Conservation (phyloP, 106 monocot species). For the Alisma plantagoaquatica region DNA sequence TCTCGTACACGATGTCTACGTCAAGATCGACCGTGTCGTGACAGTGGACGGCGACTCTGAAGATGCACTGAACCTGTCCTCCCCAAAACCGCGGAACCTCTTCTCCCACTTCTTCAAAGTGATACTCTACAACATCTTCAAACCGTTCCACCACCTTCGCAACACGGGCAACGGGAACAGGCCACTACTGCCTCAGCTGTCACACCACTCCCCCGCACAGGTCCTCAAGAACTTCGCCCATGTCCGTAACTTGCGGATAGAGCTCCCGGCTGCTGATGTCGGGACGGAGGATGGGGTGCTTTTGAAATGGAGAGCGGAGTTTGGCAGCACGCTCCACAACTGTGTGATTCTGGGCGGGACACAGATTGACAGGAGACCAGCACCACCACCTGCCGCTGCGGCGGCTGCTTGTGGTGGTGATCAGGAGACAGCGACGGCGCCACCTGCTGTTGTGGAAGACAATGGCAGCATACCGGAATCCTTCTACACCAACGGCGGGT, state of each 20-base stretch:
- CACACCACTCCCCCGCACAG: constrained; percentile 70
- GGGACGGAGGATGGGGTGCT: constrained; percentile 73
- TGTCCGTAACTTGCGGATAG: constrained; percentile 44
- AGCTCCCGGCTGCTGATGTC: constrained; percentile 79
- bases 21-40: constrained; percentile 77
- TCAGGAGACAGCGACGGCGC: constrained; percentile 10
- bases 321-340: constrained; percentile 76
- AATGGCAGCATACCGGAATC: constrained; percentile 84
- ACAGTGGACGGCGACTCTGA: constrained; percentile 59
- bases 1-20: constrained; percentile 47
- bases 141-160: constrained; percentile 50
- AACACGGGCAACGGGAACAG: constrained; percentile 26
- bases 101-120: constrained; percentile 60
- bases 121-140: constrained; percentile 44
- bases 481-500: constrained; percentile 77
- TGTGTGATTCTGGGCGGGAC: constrained; percentile 82
- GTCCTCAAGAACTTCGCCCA: constrained; percentile 70
- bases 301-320: constrained; percentile 79
- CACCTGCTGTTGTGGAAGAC: too few relatives aligned
- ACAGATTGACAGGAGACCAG: constrained; percentile 26
- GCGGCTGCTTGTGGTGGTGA: too few relatives aligned
- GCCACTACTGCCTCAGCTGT: constrained; percentile 63
- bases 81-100: constrained; percentile 41
- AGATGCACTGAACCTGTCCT: constrained; percentile 28
- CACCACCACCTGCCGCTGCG: too few relatives aligned